These are phyloP conservation scores for Cyclotella baltica DNA, from an alignment of 108 stramenopile genomes.

Conservation along the genomic window DNA sequence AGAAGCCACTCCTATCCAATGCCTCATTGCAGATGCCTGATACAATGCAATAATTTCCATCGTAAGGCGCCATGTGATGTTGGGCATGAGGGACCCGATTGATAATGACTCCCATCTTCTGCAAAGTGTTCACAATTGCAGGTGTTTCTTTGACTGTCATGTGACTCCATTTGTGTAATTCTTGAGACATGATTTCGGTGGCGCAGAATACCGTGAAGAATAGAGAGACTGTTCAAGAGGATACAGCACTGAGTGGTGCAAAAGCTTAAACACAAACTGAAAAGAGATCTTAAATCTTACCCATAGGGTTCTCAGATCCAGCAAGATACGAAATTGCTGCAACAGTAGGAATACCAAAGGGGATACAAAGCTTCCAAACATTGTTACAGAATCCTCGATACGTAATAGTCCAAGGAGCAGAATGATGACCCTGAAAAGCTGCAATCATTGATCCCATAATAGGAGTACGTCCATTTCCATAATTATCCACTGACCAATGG, in stretches of 20 bases:
- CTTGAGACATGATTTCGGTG: conserved; percentile 85
- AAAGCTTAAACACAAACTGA: conserved; percentile 3
- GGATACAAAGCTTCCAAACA: conserved; percentile 91
- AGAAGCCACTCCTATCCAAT: conserved; percentile 85
- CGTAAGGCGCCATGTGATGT: conserved; percentile 91
- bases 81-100: conserved; percentile 81
- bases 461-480: conserved; percentile 91
- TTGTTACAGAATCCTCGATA: conserved; percentile 93
- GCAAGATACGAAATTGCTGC: conserved; percentile 52
- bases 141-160: conserved; percentile 71
- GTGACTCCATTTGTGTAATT: conserved; percentile 92
- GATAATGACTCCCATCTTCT: conserved; percentile 70
- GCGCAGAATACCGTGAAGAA: conserved; percentile 79
- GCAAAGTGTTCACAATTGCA: conserved; percentile 63
- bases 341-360: conserved; percentile 77
- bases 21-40: conserved; percentile 78
- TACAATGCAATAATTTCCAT: conserved; percentile 94
- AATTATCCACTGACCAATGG: conserved; percentile 97
- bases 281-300: conserved; percentile 12
- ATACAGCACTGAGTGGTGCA: not conserved
- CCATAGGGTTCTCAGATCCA: conserved; percentile 57
- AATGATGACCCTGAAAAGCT: conserved; percentile 96
- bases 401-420: conserved; percentile 95
- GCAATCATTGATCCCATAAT: conserved; percentile 93
- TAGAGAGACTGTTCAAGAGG: conserved; percentile 43